Conservation (phyloP, 2,329 filamentous ascomycete genomes). For the Plectosphaerella plurivora region DNA sequence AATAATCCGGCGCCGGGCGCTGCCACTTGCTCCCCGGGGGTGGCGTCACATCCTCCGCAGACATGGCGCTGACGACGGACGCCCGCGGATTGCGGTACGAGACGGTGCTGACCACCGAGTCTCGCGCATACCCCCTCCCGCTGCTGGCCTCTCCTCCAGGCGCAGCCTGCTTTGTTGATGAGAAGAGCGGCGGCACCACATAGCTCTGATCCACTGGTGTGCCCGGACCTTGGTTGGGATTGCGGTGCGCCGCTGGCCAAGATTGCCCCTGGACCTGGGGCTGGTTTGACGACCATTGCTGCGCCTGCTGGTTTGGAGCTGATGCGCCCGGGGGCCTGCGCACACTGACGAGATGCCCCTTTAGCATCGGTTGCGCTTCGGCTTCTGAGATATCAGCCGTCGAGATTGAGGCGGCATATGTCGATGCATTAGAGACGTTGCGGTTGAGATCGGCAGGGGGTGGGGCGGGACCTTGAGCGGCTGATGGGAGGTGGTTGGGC, state of each 20-base stretch:
- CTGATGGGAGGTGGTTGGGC: not conserved
- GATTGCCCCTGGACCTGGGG: not conserved
- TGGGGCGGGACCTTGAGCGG: not conserved
- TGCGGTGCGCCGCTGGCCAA: not conserved
- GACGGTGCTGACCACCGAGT: not conserved
- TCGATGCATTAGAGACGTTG: not conserved
- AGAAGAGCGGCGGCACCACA: constrained; percentile 7
- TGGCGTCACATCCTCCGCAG: not conserved
- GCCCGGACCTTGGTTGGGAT: not conserved
- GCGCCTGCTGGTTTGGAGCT: too few relatives aligned
- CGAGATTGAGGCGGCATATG: constrained; percentile 15
- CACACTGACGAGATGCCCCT: constrained; percentile 12
- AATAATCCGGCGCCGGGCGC: constrained; percentile 19
- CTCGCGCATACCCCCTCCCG: not conserved
- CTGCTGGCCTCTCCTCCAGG: not conserved
- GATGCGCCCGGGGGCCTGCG: not conserved
- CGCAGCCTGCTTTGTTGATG: not conserved
- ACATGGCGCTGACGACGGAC: not conserved
- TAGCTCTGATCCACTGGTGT: not conserved
- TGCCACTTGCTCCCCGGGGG: constrained; percentile 15
- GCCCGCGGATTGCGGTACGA: not conserved
- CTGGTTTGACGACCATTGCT: not conserved
- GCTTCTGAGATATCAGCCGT: constrained; percentile 17
- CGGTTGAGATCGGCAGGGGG: not conserved
- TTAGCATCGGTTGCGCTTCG: constrained; percentile 14